These are phyloP conservation scores for Pleoardoris graminearum DNA, from an alignment of 2,329 filamentous ascomycete species.

Conservation along the genomic window DNA sequence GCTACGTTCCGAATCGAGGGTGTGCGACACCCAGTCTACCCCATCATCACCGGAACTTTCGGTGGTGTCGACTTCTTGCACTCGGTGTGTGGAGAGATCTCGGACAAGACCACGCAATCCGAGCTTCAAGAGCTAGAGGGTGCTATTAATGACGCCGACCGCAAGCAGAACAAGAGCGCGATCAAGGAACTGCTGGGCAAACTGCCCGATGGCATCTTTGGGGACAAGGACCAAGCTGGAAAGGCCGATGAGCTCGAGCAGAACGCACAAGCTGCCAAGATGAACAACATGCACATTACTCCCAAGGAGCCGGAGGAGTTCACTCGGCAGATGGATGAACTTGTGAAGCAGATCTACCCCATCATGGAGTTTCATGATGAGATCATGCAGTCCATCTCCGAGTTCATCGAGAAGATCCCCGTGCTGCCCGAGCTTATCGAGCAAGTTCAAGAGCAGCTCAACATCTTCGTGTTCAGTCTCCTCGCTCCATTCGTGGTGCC, in stretches of 20 bases:
- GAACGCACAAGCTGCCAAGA: slow-evolving; percentile 73
- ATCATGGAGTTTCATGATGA: slow-evolving; percentile 91
- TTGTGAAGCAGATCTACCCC: slow-evolving; percentile 81
- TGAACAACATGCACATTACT: slow-evolving; percentile 73
- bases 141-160: slow-evolving; percentile 67
- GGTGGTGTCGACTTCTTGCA: slow-evolving; percentile 93
- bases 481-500: slow-evolving; percentile 87
- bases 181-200: slow-evolving; percentile 79
- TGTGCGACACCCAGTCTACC: slow-evolving; percentile 69
- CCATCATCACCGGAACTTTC: slow-evolving; percentile 87
- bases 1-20: slow-evolving; percentile 73
- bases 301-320: slow-evolving; percentile 84
- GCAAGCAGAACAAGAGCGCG: slow-evolving; percentile 70
- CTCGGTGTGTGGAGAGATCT: slow-evolving; percentile 77
- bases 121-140: slow-evolving; percentile 88
- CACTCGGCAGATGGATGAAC: slow-evolving; percentile 72
- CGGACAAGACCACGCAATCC: slow-evolving; percentile 87
- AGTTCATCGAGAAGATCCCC: slow-evolving; percentile 82
- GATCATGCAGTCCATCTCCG: slow-evolving; percentile 75
- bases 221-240: slow-evolving; percentile 70
- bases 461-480: slow-evolving; percentile 87
- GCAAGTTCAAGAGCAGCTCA: slow-evolving; percentile 84
- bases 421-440: slow-evolving; percentile 83
- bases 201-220: slow-evolving; percentile 80
- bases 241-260: slow-evolving; percentile 79